Percentiles rank a stretch among this genome's conserved stretches.
phyloP scores from a whole-genome alignment of 495 filamentous ascomycete genomes.

The Aspergillus asperescens region DNA sequence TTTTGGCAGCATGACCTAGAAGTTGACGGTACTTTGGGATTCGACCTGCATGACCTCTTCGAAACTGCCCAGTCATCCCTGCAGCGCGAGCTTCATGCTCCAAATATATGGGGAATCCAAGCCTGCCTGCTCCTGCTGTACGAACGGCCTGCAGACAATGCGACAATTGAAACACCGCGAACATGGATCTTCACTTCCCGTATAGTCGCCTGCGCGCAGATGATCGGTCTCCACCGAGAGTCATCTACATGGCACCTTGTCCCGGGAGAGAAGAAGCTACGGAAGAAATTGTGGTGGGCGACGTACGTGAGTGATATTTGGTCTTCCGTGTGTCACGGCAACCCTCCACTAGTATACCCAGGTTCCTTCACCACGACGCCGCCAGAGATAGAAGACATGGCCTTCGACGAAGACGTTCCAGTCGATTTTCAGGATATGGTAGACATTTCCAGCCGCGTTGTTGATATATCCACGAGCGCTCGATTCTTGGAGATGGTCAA shows the following conservation, averaged over 20 bases:
- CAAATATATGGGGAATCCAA: slow-evolving; percentile 2
- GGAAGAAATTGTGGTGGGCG: slow-evolving; percentile 6
- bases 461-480: slow-evolving; percentile 3
- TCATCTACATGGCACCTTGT: slow-evolving; percentile 1
- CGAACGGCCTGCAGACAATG: slow-evolving; percentile 5
- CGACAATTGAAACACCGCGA: slow-evolving; percentile 5
- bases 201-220: slow-evolving; percentile 3
- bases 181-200: slow-evolving; percentile 2
- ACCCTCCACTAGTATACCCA: slow-evolving; percentile 4
- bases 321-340: slow-evolving; percentile 5
- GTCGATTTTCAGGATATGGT: neutral
- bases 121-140: slow-evolving; percentile 2
- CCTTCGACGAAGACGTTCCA: slow-evolving; percentile 5
- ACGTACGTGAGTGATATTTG: slow-evolving; percentile 4
- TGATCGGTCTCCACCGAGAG: slow-evolving; percentile 3
- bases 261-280: neutral
- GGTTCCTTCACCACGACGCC: neutral
- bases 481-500: slow-evolving; percentile 10
- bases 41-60: slow-evolving; percentile 5
- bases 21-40: neutral
- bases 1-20: slow-evolving; percentile 5
- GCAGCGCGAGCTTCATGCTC: slow-evolving; percentile 4
- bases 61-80: slow-evolving; percentile 4
- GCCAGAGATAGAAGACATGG: neutral
- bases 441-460: neutral